Base-by-base conservation (phyloP, 2,329 filamentous ascomycete species). In the Didymella segeticola region DNA sequence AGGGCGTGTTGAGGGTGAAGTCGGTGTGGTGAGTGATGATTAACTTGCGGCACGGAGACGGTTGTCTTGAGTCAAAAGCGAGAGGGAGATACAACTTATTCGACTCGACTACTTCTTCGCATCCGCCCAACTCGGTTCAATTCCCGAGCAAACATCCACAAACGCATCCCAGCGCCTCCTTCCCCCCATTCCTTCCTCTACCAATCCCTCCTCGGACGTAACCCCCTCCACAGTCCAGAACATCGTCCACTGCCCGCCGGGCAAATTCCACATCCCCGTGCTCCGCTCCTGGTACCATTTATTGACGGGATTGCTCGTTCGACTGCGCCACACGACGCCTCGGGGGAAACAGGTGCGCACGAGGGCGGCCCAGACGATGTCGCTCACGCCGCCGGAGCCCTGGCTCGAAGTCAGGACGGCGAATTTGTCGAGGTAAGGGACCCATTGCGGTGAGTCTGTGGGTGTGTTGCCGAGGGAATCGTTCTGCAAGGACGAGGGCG, bases 261-360 rank as follows among this genome's bases (percentile, higher is more conserved):
- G 81, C 30, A 99, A 77, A 77, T 96, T 95, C 82, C 88, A 89
- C 2, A 88, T 93, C 0, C 95, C 95, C 41, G 84, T 79, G 2
- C 90, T 91, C 41, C 95, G 83, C 76, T 99, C 95, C 76, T 98
- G 97, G 74, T 99, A 99, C 95, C 95, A 99, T 72, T 97, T 97
- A 71, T 99, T 99, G 4, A 99, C 95, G 0, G 93, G 93, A 69
- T 99, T 98, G 70, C 93, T 86, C 68, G 89, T 89, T 45, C 95
- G 82, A 71, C 90, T 96, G 51, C 93, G 83, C 95, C 95, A 99
- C 69, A 93, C 96, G 1, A 98, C 90, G 1, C 95, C 95, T 2
- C 85, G 77, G 0, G 93, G 93, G 63, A 98, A 96, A 66, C 93
- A 96, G 17, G 88, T 86, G 23, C 90, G 84, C 5, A 96, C 91